Base-by-base conservation (phyloP, 2,329 filamentous ascomycete genomes). In the Ascochyta koolunga region DNA sequence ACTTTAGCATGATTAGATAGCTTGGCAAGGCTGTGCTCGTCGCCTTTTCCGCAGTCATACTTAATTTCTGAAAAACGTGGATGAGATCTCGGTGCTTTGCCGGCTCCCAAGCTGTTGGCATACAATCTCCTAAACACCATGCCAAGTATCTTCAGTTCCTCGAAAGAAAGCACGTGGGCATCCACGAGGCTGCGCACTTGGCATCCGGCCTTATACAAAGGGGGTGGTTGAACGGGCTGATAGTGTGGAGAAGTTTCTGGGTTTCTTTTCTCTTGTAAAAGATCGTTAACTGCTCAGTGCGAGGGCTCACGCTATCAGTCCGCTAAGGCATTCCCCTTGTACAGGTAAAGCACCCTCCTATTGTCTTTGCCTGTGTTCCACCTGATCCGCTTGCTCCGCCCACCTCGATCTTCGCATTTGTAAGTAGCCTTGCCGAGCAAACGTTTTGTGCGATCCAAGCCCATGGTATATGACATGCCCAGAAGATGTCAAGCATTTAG, bases 131-230 rank as follows among this genome's bases (percentile, higher is more conserved):
- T 53, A 38, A 58, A 54, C 50, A 52, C 42, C 47, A 58, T 52
- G 50, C 51, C 46, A 41, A 55, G 47, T 21, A 48, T 52, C 24
- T 31, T 35, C 11, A 44, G 18, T 25, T 37, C 10, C 24, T 48
- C 18, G 18, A 29, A 9, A 10, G 22, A 24, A 11, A 44, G 37
- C 47, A 47, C 41, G 31, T 50, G 51, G 22, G 11, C 22, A 18
- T 11, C 19, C 24, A 11, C 27, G 9, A 32, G 19, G 29, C 33
- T 38, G 38, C 22, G 15, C 38, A 4, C 56, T 58, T 52, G 51
- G 56, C 56, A 46, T 24, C 45, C 51, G 47, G 56, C 37, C 51
- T 52, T 58, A 52, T 52, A n/a, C n/a, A n/a, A n/a, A n/a, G n/a
- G n/a, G n/a, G n/a, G n/a, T n/a, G n/a, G n/a, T n/a, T n/a, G n/a